Conservation (phyloP, 805 yeast species). For the Saccharomycopsis sp. region DNA sequence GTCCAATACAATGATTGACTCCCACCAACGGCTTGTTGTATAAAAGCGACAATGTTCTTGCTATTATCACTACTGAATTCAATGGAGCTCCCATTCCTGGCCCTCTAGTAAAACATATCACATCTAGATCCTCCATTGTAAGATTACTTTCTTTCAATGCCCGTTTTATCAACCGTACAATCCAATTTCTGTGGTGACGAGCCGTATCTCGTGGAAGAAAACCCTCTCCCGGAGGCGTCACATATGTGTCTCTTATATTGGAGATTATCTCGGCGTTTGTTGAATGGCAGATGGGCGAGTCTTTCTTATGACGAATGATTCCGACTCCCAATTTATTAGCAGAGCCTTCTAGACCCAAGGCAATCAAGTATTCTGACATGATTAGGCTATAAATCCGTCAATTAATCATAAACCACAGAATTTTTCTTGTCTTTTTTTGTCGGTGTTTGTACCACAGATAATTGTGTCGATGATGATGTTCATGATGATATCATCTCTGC, state of each 20-base stretch:
- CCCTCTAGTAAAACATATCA: slow-evolving; percentile 92
- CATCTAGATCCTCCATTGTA: slow-evolving; percentile 48
- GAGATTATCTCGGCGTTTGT: slow-evolving; percentile 73
- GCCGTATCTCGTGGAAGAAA: slow-evolving; percentile 96
- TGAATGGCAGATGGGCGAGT: slow-evolving; percentile 41
- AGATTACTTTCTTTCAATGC: slow-evolving; percentile 62
- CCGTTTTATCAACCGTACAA: slow-evolving; percentile 61
- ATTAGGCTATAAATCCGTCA: slow-evolving; percentile 9
- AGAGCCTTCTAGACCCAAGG: slow-evolving; percentile 92
- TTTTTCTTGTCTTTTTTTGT: background rate
- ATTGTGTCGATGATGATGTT: background rate
- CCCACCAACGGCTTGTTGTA: slow-evolving; percentile 87
- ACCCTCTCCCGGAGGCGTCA: slow-evolving; percentile 98
- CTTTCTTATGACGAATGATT: slow-evolving; percentile 61
- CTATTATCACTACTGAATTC: slow-evolving; percentile 87
- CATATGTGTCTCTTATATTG: slow-evolving; percentile 91
- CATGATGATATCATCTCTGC: no score
- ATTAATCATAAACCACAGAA: background rate
- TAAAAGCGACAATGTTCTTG: slow-evolving; percentile 72
- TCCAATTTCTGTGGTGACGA: slow-evolving; percentile 94
- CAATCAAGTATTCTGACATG: slow-evolving; percentile 50
- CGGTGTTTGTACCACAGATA: background rate
- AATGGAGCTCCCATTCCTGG: slow-evolving; percentile 99
- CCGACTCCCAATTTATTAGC: slow-evolving; percentile 97
- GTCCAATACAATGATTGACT: slow-evolving; percentile 96